Conservation (phyloP, 176 grass and related monocot species). For the Elymus sibiricus region DNA sequence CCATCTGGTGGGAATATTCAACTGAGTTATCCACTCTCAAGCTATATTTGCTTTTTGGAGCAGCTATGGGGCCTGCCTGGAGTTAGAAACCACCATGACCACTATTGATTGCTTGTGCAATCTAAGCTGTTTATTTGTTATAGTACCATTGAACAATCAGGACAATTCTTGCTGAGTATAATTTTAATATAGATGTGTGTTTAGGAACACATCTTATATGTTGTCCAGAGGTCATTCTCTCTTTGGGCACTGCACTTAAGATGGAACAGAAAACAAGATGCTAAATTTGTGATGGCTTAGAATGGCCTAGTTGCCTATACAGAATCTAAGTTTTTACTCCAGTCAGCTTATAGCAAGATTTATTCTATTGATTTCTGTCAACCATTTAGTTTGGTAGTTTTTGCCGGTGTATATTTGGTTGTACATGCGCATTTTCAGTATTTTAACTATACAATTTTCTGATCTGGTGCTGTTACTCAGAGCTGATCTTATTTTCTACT, state of each 20-base stretch:
- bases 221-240: not conserved
- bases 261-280: not conserved
- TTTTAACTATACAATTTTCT: not conserved
- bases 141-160: not conserved
- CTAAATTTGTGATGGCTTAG: not conserved
- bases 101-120: not conserved
- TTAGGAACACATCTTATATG: not conserved
- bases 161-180: not conserved
- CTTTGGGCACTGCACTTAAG: not conserved
- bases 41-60: not conserved
- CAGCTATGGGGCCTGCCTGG: not conserved
- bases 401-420: not conserved
- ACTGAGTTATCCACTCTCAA: not conserved
- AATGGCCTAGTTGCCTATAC: too few relatives aligned
- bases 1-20: not conserved
- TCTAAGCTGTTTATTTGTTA: too few relatives aligned
- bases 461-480: not conserved
- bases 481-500: not conserved
- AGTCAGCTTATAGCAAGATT: not conserved
- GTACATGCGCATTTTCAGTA: not conserved
- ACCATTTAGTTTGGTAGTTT: not conserved
- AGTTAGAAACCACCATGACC: not conserved
- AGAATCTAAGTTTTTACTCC: too few relatives aligned
- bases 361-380: not conserved
- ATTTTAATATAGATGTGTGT: not conserved